Evolutionary conservation across 1,284 basidiomycete species (phyloP).

Genomic region (Neonothopanus nambi): DNA sequence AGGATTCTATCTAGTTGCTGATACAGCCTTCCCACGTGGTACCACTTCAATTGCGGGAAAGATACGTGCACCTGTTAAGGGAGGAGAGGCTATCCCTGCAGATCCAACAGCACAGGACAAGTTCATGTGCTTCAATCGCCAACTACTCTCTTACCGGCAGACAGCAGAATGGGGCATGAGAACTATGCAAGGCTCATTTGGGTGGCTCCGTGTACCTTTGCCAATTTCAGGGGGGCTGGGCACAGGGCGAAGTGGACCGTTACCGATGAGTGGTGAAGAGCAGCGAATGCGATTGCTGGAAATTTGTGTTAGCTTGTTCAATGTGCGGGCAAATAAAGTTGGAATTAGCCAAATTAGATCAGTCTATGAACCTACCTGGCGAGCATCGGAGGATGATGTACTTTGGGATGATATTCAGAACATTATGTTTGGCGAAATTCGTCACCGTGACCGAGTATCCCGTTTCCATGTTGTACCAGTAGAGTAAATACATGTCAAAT

Average conservation of each 20-base stretch:
- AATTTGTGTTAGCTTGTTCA: conserved; percentile 28
- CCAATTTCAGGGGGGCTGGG: no score
- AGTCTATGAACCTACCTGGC: conserved; percentile 37
- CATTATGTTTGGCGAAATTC: conserved; percentile 32
- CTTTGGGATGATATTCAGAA: conserved; percentile 28
- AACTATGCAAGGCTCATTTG: conserved; percentile 40
- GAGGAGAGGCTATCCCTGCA: conserved; percentile 24
- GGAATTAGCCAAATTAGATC: conserved; percentile 36
- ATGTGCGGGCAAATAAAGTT: conserved; percentile 29
- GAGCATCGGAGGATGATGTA: conserved; percentile 20
- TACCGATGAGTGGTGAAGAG: conserved; percentile 21
- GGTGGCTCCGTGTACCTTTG: conserved; percentile 35
- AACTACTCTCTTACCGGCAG: conserved; percentile 36
- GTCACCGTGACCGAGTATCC: conserved; percentile 28
- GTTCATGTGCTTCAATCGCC: conserved; percentile 22
- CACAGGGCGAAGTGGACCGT: conserved; percentile 34
- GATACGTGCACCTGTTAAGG: conserved; percentile 37
- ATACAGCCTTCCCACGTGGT: conserved; percentile 38
- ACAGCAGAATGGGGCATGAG: conserved; percentile 44
- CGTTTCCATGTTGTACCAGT: conserved; percentile 26
- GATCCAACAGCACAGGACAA: conserved; percentile 20
- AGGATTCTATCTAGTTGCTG: conserved; percentile 34
- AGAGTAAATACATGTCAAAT: no score
- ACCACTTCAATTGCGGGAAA: conserved; percentile 20
- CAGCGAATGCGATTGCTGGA: conserved; percentile 27